Base-by-base conservation (phyloP, 768 basidiomycete species). In the Inosperma sp. region DNA sequence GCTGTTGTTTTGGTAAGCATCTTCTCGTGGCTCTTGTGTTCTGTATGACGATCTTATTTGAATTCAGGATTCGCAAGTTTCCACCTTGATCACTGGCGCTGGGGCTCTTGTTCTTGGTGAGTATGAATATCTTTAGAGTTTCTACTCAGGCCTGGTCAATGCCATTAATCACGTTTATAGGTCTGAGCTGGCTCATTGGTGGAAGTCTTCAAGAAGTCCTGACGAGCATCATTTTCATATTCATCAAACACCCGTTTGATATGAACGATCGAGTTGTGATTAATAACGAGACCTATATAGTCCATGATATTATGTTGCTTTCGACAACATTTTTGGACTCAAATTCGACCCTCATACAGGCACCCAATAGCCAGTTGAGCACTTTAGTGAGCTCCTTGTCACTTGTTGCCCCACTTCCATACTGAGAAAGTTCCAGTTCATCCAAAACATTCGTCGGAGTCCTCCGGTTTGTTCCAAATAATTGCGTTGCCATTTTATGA, bases 211-310 rank as follows among this genome's bases (percentile, higher is more conserved):
- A 88, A 53, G 89, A 93, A 65, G 82, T 93, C 35, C 73, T 94
- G 49, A 82, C 81, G 4, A 84, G 86, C 48, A 89, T 93, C 65
- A 92, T 94, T 61, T 94, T 96, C 78, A 72, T 96, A 22, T 93
- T 94, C 68, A 77, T 91, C 65, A 89, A 89, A 61, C 84, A 88
- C 61, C 86, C 85, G 0, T 88, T 84, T 72, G 88, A 90, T 64
- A 87, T 90, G 33, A 86, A 86, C 23, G 89, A 92, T 67, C 70
- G 83, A 35, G 76, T 94, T 44, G 69, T 68, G 46, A 56, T 85
- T 41, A 68, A 72, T 43, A 73, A 72, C 22, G 70, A 75, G 27
- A 71, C 61, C 5, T 93, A 88, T 63, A 88, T 84, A 0, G 90
- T 95, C 53, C 88, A 87, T 61, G 89, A 93, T 66, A 94, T 96